Evolutionary conservation across 305 asterid species (phyloP).

Genomic region (Plantago rigida): DNA sequence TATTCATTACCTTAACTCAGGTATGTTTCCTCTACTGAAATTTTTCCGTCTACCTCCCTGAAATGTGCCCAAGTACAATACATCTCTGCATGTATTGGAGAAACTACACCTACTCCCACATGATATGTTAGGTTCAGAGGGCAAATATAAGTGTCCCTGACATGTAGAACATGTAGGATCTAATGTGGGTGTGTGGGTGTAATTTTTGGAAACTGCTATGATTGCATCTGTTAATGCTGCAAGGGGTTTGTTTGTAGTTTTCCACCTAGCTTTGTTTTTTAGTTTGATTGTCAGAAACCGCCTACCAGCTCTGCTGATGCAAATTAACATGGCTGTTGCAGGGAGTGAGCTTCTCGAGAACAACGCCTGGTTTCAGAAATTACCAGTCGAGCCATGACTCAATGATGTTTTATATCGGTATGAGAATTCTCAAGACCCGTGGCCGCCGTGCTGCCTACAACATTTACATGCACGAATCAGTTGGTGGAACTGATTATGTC

Average conservation of each 20-base stretch:
- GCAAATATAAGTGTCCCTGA: background rate
- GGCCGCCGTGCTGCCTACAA: slow-evolving; percentile 95
- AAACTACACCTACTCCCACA: too few relatives aligned
- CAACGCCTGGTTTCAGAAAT: slow-evolving; percentile 91
- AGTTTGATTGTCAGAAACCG: background rate
- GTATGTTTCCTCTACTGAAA: slow-evolving; percentile 24
- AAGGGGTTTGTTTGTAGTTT: too few relatives aligned
- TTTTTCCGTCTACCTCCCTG: background rate
- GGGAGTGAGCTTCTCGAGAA: slow-evolving; percentile 99
- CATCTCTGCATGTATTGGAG: background rate
- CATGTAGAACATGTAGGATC: too few relatives aligned
- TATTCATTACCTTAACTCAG: slow-evolving; percentile 93
- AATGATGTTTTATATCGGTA: slow-evolving; percentile 94
- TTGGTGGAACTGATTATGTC: slow-evolving; percentile 95
- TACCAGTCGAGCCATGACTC: slow-evolving; percentile 93
- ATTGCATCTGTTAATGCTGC: too few relatives aligned
- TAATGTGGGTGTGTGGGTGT: too few relatives aligned
- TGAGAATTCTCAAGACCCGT: slow-evolving; percentile 93
- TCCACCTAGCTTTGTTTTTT: too few relatives aligned
- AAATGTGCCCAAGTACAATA: background rate
- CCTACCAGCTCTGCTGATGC: background rate
- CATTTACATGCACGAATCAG: slow-evolving; percentile 90
- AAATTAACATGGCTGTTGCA: slow-evolving; percentile 22
- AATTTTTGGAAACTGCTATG: too few relatives aligned
- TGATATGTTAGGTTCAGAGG: background rate